phyloP scores from a whole-genome alignment of 2,329 filamentous ascomycete species.

The Leptographium lundbergii region DNA sequence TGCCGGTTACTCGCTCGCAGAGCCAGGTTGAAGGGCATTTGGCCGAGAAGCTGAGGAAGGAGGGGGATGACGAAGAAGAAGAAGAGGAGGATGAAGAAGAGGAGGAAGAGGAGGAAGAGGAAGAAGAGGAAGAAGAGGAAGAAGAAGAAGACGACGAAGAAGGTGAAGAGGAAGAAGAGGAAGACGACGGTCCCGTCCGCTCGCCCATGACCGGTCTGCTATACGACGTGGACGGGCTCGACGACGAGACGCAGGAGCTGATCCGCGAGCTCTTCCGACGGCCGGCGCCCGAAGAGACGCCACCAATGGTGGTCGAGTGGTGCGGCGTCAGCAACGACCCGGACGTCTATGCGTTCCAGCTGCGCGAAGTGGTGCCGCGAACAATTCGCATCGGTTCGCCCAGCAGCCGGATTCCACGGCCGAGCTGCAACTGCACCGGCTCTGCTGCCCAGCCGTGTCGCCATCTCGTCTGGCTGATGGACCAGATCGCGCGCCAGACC shows the following conservation, averaged over 20 bases:
- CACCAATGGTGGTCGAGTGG: constrained; percentile 35
- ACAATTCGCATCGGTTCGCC: constrained; percentile 35
- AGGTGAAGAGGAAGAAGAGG: constrained; percentile 14
- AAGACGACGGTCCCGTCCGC: constrained; percentile 17
- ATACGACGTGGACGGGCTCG: constrained; percentile 21
- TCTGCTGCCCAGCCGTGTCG: constrained; percentile 25
- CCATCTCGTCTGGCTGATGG: constrained; percentile 42
- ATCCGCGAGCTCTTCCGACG: constrained; percentile 31
- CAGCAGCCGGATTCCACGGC: constrained; percentile 24
- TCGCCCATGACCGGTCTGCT: constrained; percentile 21
- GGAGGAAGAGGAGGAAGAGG: not conserved
- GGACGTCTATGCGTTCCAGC: constrained; percentile 40
- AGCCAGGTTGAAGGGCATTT: not conserved
- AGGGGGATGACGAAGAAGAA: not conserved
- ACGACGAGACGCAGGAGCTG: constrained; percentile 13
- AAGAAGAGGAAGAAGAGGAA: not conserved
- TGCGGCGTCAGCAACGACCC: constrained; percentile 27
- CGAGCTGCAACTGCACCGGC: constrained; percentile 33
- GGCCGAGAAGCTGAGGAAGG: not conserved
- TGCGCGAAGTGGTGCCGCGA: constrained; percentile 40
- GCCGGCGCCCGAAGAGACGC: constrained; percentile 23
- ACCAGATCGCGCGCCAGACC: constrained; percentile 36
- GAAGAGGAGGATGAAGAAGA: not conserved
- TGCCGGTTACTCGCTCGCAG: constrained; percentile 10
- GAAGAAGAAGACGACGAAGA: not conserved